Evolutionary conservation across 78 protist species (phyloP), one percentile per base, ranked within the genome.

Genomic region (Dictyostelium purpureum): DNA sequence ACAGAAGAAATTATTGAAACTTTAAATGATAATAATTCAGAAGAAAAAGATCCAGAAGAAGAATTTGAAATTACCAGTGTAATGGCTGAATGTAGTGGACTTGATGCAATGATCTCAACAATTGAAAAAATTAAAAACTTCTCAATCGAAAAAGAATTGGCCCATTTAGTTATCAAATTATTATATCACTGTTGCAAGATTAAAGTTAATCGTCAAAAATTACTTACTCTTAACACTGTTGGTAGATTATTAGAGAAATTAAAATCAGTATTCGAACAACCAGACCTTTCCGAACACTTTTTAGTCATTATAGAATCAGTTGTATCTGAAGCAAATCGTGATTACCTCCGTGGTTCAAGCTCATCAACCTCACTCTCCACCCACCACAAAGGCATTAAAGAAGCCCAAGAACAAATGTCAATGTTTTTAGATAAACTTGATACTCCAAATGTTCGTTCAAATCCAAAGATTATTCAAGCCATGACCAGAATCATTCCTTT

Each of bases 1-100:
- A 97, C 98, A 9, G 98, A 97, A 61, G 88, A 81, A 38, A 81
- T 75, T 6, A 88, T 96, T 28, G 96, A 94, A 47, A n/a, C 47
- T 28, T 51, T 96, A 1, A 76, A 16, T 12, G 97, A 90, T 49
- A 69, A 31, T 7, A 51, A 4, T 33, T 85, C 11, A n/a, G 83
- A 83, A 79, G 93, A 82, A 43, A 28, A 1, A 19, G 97, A 96
- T 85, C 97, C 97, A 40, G 96, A 96, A 61, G 95, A 43, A 33
- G 94, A 88, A 66, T 90, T 28, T 47, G 95, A 77, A 33, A 21
- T 88, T 63, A 77, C 96, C 3, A 90, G 79, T 49, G 91, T 93
- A 6, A 35, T 96, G 61, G 61, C 57, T n/a, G 87, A 91, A 56
- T 80, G 93, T 33, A 83, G 94, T 42, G 95, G 93, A 10, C 37